phyloP scores from a whole-genome alignment of 805 yeast genomes.

The Candida ponderosae region DNA sequence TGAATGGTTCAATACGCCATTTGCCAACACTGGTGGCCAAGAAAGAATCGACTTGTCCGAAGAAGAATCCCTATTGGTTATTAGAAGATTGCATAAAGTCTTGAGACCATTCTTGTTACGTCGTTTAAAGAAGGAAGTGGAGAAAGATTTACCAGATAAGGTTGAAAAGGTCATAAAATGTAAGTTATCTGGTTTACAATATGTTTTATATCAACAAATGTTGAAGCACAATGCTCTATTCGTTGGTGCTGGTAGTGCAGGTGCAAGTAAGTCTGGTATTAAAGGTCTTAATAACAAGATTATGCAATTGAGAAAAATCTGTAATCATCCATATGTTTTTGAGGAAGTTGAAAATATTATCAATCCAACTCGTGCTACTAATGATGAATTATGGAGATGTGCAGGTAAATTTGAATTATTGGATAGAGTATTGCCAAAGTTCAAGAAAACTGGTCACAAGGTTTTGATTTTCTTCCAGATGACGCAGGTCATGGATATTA shows the following conservation, averaged over 20 bases:
- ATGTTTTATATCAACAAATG: conserved; percentile 69
- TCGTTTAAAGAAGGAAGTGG: conserved; percentile 82
- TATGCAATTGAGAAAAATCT: conserved; percentile 79
- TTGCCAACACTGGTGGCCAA: conserved; percentile 77
- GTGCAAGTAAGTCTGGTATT: conserved; percentile 46
- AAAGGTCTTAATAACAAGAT: conserved; percentile 76
- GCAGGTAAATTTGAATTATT: conserved; percentile 77
- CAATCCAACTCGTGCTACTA: conserved; percentile 54
- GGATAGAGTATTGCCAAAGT: conserved; percentile 69
- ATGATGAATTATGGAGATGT: conserved; percentile 64
- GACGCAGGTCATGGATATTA: conserved; percentile 86
- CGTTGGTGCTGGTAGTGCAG: conserved; percentile 49
- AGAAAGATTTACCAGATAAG: conserved; percentile 78
- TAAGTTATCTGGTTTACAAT: conserved; percentile 66
- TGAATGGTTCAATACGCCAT: conserved; percentile 87
- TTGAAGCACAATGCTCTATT: conserved; percentile 61
- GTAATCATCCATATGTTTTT: conserved; percentile 84
- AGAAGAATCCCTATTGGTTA: conserved; percentile 77
- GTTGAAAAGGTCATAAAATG: conserved; percentile 79
- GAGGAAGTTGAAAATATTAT: conserved; percentile 72
- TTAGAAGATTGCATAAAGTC: conserved; percentile 80
- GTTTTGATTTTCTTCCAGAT: conserved; percentile 80
- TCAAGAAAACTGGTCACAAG: conserved; percentile 67
- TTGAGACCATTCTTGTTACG: conserved; percentile 77
- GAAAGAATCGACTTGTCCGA: conserved; percentile 76